Conservation (phyloP, 768 basidiomycete genomes). For the Serendipita indica region DNA sequence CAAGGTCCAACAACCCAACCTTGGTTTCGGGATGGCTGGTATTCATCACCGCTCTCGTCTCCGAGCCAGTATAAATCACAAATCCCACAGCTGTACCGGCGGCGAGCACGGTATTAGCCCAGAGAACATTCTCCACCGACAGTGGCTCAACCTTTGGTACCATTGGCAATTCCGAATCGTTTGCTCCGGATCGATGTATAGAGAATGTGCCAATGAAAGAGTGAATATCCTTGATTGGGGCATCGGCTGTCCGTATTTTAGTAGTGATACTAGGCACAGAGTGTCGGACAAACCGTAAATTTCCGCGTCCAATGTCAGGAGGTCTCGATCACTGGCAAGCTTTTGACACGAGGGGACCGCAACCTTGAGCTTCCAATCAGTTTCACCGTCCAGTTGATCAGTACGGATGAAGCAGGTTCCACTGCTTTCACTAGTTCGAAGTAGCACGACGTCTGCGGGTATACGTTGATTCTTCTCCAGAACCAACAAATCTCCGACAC, state of each 20-base stretch:
- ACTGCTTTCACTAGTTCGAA: slow-evolving; percentile 73
- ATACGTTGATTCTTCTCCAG: slow-evolving; percentile 97
- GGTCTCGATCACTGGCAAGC: slow-evolving; percentile 34
- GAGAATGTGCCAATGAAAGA: slow-evolving; percentile 89
- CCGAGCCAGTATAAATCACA: slow-evolving; percentile 84
- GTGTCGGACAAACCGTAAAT: slow-evolving; percentile 54
- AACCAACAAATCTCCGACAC: slow-evolving; percentile 79
- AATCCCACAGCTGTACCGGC: slow-evolving; percentile 88
- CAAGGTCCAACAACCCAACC: slow-evolving; percentile 77
- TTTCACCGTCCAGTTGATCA: slow-evolving; percentile 96
- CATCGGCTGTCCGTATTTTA: slow-evolving; percentile 46
- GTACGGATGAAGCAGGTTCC: slow-evolving; percentile 97
- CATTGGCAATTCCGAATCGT: slow-evolving; percentile 24
- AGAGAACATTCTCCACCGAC: slow-evolving; percentile 90
- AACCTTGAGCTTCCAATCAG: slow-evolving; percentile 94
- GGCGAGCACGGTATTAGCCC: slow-evolving; percentile 95
- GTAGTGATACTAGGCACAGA: neutral
- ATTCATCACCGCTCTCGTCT: slow-evolving; percentile 97
- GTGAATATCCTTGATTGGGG: slow-evolving; percentile 94
- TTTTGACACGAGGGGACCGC: slow-evolving; percentile 77
- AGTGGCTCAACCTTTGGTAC: slow-evolving; percentile 56
- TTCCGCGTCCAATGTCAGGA: slow-evolving; percentile 62
- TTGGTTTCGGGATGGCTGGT: slow-evolving; percentile 95
- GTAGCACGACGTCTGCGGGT: slow-evolving; percentile 81
- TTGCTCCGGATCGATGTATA: slow-evolving; percentile 20